Evolutionary conservation across 202 grass and related monocot genomes (phyloP), one percentile per base, ranked within the genome.

Genomic region (Saccharum hybrid): DNA sequence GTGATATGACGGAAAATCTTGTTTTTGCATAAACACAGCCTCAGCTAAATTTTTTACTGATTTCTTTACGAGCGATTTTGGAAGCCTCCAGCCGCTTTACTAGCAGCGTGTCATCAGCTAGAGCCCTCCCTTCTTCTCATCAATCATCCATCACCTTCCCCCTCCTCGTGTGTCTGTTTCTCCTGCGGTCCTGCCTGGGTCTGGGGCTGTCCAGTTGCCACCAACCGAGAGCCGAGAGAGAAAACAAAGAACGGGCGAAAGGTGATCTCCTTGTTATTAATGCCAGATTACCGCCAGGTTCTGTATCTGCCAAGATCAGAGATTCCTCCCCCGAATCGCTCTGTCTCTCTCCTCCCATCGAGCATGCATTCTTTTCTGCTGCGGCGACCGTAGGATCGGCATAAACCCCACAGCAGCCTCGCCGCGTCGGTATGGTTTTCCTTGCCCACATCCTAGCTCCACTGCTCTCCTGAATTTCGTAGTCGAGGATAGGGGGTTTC

Each of bases 221-320:
- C 82, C 65, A 72, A 45, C 77, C 64, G 30, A 19, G 51, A 14
- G 5, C 1, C 28, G 14, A 52, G 46, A n/a, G 13, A 2, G 23
- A 28, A 12, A n/a, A 23, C 18, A 4, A 14, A 33, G 6, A 22
- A 22, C 8, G 12, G 6, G 16, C 15, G 11, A 31, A 40, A 75
- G 39, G 7, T 40, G 39, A 40, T 2, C 39, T 8, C 39, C 39
- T 8, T 36, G 34, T 3, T 9, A 10, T 3, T 9, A 10, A 28
- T 36, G 76, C 70, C 34, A 63, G 69, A 69, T 80, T 62, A 69
- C 81, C 75, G 45, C 70, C 30, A 37, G 57, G 23, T 82, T 65
- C 70, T 28, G 28, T 28, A 28, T 28, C 28, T 31, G 19, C 68
- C 13, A 61, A 60, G 80, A 46, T 83, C 72, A 21, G 68, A 5